Evolutionary conservation across 345 rosid species (phyloP).

Genomic region (Adansonia digitata): DNA sequence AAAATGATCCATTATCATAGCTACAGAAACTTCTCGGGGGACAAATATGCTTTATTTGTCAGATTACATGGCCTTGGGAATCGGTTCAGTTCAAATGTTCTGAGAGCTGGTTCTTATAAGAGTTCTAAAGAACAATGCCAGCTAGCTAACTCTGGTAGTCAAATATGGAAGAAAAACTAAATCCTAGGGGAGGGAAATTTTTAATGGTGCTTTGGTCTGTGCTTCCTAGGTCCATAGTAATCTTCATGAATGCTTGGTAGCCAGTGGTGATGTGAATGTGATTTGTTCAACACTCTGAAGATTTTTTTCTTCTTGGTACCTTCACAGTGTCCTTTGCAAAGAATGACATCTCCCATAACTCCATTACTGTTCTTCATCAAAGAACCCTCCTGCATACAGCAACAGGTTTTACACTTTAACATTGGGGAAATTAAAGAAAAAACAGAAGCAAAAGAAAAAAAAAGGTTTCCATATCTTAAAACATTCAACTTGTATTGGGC

Average conservation of each 20-base stretch:
- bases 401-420: not conserved
- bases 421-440: not conserved
- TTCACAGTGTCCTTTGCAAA: conserved; percentile 19
- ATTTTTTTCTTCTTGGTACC: conserved; percentile 29
- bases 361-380: conserved; percentile 7
- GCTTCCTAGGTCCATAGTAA: conserved; percentile 55
- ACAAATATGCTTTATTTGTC: not conserved
- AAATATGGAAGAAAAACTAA: not conserved
- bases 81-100: not conserved
- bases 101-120: conserved; percentile 1
- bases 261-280: conserved; percentile 19
- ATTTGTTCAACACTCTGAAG: conserved; percentile 17
- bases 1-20: not conserved
- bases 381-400: not conserved
- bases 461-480: no score
- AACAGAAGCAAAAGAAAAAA: no score
- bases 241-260: conserved; percentile 61
- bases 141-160: not conserved
- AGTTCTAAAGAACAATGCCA: not conserved
- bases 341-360: not conserved
- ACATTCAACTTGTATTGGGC: not conserved
- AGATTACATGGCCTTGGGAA: not conserved
- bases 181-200: not conserved
- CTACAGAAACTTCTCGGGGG: not conserved
- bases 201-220: conserved; percentile 50